phyloP scores from a whole-genome alignment of 2,329 filamentous ascomycete genomes.

The Exophiala oligosperma region DNA sequence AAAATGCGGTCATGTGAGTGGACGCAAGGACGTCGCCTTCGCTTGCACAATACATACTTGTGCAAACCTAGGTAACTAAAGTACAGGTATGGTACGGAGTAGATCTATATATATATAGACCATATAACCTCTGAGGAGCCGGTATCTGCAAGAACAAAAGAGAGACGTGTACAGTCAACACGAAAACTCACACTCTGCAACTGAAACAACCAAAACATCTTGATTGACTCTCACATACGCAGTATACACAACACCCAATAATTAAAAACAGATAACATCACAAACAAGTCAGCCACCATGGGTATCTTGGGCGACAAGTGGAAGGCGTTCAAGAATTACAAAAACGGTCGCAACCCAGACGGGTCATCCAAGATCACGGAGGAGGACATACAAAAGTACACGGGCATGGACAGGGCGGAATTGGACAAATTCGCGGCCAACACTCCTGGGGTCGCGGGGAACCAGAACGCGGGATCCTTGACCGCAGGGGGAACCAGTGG shows the following conservation, averaged over 20 bases:
- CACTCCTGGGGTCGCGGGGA: constrained; percentile 18
- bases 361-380: constrained; percentile 12
- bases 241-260: neutral
- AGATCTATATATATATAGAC: too few species aligned
- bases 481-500: constrained; percentile 15
- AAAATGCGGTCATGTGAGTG: too few species aligned
- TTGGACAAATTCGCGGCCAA: constrained; percentile 15
- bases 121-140: too few species aligned
- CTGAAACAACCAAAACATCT: too few species aligned
- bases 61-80: too few species aligned
- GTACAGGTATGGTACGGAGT: too few species aligned
- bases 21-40: too few species aligned
- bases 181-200: too few species aligned
- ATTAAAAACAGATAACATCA: neutral
- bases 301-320: constrained; percentile 18
- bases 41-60: too few species aligned
- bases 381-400: constrained; percentile 19
- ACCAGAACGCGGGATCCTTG: constrained; percentile 14
- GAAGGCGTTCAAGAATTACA: constrained; percentile 11
- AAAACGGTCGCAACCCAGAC: constrained; percentile 13
- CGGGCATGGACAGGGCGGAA: constrained; percentile 9
- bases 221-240: neutral
- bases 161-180: too few species aligned
- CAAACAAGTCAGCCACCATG: neutral
- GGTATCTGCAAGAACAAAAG: too few species aligned